These are phyloP conservation scores for Lasiodiplodia sp. DNA, from an alignment of 2,329 filamentous ascomycete species.

Conservation along the genomic window DNA sequence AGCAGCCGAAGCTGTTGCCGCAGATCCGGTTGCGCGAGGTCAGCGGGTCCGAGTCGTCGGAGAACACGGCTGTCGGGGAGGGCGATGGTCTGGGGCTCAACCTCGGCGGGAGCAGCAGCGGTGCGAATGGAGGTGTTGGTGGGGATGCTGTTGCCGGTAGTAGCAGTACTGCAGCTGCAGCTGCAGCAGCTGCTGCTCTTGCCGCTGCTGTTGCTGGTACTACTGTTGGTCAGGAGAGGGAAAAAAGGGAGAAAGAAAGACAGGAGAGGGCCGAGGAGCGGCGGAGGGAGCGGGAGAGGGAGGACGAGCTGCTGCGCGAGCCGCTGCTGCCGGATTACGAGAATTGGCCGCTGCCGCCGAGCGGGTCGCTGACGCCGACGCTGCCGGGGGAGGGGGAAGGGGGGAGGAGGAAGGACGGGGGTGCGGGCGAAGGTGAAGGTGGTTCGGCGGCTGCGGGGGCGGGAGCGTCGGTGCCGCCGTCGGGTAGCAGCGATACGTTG, in stretches of 20 bases:
- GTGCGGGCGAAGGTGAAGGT: not conserved
- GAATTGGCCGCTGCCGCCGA: slow-evolving; percentile 19
- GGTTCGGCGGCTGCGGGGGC: not conserved
- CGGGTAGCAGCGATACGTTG: no score
- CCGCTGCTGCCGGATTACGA: slow-evolving; percentile 17
- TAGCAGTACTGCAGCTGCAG: no score
- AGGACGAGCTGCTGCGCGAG: not conserved
- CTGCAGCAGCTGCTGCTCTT: not conserved
- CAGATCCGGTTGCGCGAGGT: not conserved
- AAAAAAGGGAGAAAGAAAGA: not conserved
- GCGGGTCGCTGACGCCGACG: slow-evolving; percentile 10
- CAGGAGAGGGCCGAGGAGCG: not conserved
- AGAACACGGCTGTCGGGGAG: not conserved
- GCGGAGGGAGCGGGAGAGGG: not conserved
- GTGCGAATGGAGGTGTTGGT: not conserved
- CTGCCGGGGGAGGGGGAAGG: not conserved
- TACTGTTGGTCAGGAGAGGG: not conserved
- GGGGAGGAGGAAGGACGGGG: not conserved
- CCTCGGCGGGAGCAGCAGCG: not conserved
- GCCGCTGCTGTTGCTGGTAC: not conserved
- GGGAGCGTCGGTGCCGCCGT: no score
- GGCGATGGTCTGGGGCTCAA: not conserved
- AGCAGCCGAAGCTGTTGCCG: not conserved
- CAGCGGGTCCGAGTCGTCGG: not conserved
- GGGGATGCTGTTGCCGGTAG: no score